These are phyloP conservation scores for Vitis riparia DNA, from an alignment of 164 flowering plant species.

Conservation along the genomic window DNA sequence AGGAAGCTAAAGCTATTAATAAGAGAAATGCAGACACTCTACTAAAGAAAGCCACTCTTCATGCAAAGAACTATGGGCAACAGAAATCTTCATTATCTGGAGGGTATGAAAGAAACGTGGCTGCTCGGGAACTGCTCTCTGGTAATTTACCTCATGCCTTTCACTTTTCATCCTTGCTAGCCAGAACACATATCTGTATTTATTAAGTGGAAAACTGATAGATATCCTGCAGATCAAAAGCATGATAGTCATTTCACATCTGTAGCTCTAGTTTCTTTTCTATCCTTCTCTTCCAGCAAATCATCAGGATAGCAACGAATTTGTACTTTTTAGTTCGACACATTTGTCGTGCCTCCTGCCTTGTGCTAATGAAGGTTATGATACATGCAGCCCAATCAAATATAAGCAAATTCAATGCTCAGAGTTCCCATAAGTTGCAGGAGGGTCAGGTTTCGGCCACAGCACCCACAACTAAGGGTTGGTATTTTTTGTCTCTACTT, in stretches of 20 bases:
- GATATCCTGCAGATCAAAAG: neutral
- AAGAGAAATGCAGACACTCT: conserved; percentile 58
- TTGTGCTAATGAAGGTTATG: neutral
- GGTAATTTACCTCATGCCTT: conserved; percentile 24
- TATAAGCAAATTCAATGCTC: conserved; percentile 28
- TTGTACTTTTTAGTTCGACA: neutral
- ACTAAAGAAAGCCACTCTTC: conserved; percentile 54
- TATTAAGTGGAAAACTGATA: neutral
- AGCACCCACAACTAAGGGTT: conserved; percentile 63
- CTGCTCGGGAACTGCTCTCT: conserved; percentile 30
- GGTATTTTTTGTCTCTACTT: neutral
- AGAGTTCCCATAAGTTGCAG: conserved; percentile 40
- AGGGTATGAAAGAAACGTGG: conserved; percentile 30
- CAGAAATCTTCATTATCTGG: conserved; percentile 34
- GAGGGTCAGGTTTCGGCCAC: conserved; percentile 48
- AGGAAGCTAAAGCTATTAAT: conserved; percentile 50
- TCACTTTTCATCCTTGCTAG: neutral
- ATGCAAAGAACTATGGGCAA: conserved; percentile 47
- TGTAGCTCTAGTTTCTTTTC: no score
- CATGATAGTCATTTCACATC: neutral
- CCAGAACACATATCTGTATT: neutral
- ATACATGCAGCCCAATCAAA: conserved; percentile 47
- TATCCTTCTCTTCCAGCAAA: neutral
- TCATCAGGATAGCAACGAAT: neutral
- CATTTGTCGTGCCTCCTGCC: neutral